Conservation (phyloP, 1,284 basidiomycete genomes). For the Cryptococcus hybrid region DNA sequence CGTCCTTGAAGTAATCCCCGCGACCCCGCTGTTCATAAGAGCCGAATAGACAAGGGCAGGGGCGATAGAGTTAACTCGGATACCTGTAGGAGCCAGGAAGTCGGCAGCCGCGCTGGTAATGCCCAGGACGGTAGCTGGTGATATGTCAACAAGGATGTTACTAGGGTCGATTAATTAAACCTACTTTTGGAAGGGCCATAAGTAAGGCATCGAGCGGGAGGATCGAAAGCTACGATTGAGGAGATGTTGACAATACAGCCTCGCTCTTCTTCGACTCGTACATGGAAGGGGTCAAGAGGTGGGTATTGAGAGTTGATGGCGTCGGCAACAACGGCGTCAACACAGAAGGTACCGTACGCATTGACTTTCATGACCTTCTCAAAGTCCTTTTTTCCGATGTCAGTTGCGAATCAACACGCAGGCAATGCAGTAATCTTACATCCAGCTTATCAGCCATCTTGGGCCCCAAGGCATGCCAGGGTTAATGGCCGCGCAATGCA, state of each 20-base stretch:
- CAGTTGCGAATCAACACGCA: not conserved
- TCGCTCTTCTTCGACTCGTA: slow-evolving; percentile 33
- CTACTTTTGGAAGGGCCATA: slow-evolving; percentile 45
- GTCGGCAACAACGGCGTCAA: slow-evolving; percentile 42
- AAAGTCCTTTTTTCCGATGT: slow-evolving; percentile 12
- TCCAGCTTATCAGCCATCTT: slow-evolving; percentile 37
- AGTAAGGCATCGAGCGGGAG: slow-evolving; percentile 36
- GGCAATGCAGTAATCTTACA: slow-evolving; percentile 8
- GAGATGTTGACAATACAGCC: slow-evolving; percentile 46
- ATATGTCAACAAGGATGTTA: too few species aligned
- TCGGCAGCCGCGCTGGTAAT: slow-evolving; percentile 31
- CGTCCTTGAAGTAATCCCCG: slow-evolving; percentile 1
- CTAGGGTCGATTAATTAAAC: not conserved
- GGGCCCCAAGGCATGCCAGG: slow-evolving; percentile 36
- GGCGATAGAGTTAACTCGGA: slow-evolving; percentile 40
- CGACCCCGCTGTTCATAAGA: slow-evolving; percentile 16
- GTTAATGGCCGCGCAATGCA: slow-evolving; percentile 42
- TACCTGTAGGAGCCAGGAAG: slow-evolving; percentile 41
- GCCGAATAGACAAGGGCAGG: slow-evolving; percentile 32
- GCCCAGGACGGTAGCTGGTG: slow-evolving; percentile 16
- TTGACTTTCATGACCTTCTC: slow-evolving; percentile 36
- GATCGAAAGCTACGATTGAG: slow-evolving; percentile 31
- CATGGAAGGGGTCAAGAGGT: slow-evolving; percentile 9
- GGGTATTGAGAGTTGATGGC: slow-evolving; percentile 40
- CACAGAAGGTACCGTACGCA: slow-evolving; percentile 38